These are phyloP conservation scores for Fusarium stilboides DNA, from an alignment of 2,329 filamentous ascomycete genomes.

Conservation along the genomic window DNA sequence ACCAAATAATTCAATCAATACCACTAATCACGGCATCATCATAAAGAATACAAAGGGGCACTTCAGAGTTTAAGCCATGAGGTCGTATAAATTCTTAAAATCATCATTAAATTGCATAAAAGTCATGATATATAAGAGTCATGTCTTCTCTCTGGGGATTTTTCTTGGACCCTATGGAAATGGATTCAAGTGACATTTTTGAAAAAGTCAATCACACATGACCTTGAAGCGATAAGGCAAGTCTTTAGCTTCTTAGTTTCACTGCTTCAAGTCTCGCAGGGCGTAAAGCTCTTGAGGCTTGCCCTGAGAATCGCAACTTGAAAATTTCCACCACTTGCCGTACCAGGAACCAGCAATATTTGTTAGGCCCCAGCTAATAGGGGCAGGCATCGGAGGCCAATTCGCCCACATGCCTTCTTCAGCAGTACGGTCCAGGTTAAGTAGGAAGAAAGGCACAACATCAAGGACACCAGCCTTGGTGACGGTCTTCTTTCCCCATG, in stretches of 20 bases:
- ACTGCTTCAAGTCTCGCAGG: constrained; percentile 49
- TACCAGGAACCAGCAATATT: constrained; percentile 72
- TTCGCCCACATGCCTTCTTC: constrained; percentile 73
- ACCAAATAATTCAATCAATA: background rate
- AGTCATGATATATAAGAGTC: too few species aligned
- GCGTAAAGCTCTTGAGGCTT: constrained; percentile 69
- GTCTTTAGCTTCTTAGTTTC: background rate
- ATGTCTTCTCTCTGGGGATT: too few species aligned
- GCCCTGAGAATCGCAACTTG: constrained; percentile 71
- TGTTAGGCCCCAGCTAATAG: constrained; percentile 71
- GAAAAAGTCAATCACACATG: background rate
- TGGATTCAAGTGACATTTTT: background rate
- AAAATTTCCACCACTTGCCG: constrained; percentile 74
- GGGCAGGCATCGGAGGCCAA: constrained; percentile 76
- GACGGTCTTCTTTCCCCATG: constrained; percentile 75
- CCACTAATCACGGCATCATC: background rate
- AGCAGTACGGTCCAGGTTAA: constrained; percentile 72
- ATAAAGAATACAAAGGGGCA: background rate
- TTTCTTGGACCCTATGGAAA: too few species aligned
- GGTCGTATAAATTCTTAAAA: too few species aligned
- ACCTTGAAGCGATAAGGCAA: constrained; percentile 8
- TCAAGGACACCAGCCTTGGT: constrained; percentile 72
- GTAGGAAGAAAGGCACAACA: constrained; percentile 75
- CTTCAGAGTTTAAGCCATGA: too few species aligned
- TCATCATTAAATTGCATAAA: too few species aligned